Conservation (phyloP, 306 rosid genomes). For the Vigna radiata region DNA sequence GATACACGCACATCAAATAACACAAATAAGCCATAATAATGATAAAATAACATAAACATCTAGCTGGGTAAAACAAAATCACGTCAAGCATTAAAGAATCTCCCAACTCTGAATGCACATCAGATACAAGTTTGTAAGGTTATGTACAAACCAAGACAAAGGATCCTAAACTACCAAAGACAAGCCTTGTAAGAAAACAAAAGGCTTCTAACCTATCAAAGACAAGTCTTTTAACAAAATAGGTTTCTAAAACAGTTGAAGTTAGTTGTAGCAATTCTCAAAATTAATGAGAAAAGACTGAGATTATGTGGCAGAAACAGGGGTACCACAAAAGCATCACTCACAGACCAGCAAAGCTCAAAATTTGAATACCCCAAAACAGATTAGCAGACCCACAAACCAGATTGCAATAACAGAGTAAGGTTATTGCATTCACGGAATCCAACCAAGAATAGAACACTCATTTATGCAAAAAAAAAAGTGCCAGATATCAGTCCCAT, state of each 20-base stretch:
- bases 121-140: background rate
- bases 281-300: background rate
- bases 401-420: background rate
- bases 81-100: background rate
- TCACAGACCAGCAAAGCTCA: background rate
- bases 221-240: background rate
- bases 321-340: background rate
- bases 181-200: background rate
- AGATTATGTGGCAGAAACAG: background rate
- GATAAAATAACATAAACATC: background rate
- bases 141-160: constrained; percentile 10
- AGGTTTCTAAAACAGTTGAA: constrained; percentile 6
- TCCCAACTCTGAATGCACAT: background rate
- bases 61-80: no score
- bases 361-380: background rate
- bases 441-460: background rate
- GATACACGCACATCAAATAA: background rate
- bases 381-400: background rate
- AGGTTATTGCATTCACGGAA: background rate
- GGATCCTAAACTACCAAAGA: background rate
- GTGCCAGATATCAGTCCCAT: background rate
- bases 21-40: background rate
- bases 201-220: constrained; percentile 1
- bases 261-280: background rate
- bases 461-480: background rate